Conservation (phyloP, 148 eudicot genomes). For the Mesembryanthemum crystallinum region DNA sequence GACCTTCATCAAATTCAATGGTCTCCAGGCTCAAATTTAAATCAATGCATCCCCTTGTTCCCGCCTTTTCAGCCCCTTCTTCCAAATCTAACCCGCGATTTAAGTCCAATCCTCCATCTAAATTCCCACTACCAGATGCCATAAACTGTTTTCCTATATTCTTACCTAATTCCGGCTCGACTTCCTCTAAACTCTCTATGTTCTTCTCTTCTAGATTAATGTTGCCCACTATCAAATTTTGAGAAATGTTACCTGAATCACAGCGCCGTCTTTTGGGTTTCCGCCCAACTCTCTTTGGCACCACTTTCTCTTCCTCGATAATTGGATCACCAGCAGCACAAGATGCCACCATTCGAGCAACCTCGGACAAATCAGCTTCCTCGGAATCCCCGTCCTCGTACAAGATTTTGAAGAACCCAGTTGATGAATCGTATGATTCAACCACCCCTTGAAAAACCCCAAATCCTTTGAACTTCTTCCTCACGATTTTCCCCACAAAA, state of each 20-base stretch:
- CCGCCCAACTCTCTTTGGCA: constrained; percentile 26
- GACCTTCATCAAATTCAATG: constrained; percentile 37
- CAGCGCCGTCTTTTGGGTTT: constrained; percentile 44
- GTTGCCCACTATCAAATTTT: constrained; percentile 16
- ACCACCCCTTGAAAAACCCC: constrained; percentile 54
- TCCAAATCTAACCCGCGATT: constrained; percentile 46
- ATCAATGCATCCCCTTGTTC: constrained; percentile 41
- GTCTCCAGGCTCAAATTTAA: constrained; percentile 60
- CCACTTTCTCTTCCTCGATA: constrained; percentile 18
- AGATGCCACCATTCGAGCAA: constrained; percentile 28
- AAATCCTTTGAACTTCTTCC: constrained; percentile 51
- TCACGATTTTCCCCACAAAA: constrained; percentile 58
- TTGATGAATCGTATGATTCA: constrained; percentile 46
- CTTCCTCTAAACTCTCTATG: constrained; percentile 26
- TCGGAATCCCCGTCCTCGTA: constrained; percentile 74
- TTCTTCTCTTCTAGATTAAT: constrained; percentile 18
- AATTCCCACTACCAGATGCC: constrained; percentile 19
- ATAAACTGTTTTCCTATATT: constrained; percentile 12
- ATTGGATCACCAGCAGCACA: constrained; percentile 9
- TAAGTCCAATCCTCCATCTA: constrained; percentile 43
- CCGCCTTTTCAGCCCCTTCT: constrained; percentile 26
- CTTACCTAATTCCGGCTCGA: constrained; percentile 11
- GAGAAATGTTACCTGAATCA: constrained; percentile 44
- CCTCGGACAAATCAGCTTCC: constrained; percentile 37
- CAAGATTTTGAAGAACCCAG: constrained; percentile 46